These are phyloP conservation scores for Thinopyrum elongatum DNA, from an alignment of 176 grass and related monocot species.

Conservation along the genomic window DNA sequence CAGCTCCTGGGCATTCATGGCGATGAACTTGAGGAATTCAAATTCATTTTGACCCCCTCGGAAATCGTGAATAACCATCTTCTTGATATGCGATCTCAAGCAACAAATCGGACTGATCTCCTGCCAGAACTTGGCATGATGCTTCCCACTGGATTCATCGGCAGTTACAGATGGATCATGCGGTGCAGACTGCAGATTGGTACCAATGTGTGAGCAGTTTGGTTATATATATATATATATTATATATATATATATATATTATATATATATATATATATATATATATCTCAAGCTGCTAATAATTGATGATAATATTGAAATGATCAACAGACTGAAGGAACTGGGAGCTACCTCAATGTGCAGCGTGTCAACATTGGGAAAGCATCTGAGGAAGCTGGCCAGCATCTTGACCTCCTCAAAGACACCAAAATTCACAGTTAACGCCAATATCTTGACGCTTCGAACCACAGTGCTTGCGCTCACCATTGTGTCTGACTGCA, in stretches of 20 bases:
- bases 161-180: neutral
- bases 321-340: neutral
- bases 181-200: constrained; percentile 19
- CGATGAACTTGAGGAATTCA: neutral
- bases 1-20: neutral
- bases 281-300: neutral
- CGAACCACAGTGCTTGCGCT: neutral
- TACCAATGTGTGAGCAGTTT: neutral
- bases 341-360: constrained; percentile 2
- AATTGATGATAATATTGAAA: neutral
- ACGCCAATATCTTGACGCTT: constrained; percentile 8
- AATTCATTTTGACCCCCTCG: neutral
- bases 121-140: neutral
- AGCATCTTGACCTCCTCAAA: neutral
- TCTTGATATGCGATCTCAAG: constrained; percentile 1
- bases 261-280: neutral
- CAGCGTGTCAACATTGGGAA: constrained; percentile 13
- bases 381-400: constrained; percentile 31
- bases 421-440: constrained; percentile 13
- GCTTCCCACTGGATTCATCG: neutral
- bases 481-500: constrained; percentile 2
- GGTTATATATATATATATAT: neutral
- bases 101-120: neutral
- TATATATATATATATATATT: no score
- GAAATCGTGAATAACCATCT: neutral